phyloP scores from a whole-genome alignment of 129 eudicot genomes.

The Ambrosia artemisiifolia region DNA sequence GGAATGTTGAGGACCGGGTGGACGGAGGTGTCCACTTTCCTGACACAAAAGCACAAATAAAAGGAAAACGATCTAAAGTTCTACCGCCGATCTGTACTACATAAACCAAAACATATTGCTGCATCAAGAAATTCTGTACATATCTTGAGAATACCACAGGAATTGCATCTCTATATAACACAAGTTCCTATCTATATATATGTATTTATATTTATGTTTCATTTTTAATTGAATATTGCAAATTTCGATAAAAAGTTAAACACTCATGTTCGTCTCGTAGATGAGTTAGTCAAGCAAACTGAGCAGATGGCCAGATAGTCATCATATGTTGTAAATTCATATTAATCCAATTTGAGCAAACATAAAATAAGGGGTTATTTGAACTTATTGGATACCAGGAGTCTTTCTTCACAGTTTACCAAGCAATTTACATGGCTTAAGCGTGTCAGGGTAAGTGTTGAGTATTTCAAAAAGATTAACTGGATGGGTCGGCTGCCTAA shows the following conservation, averaged over 20 bases:
- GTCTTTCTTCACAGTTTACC: no score
- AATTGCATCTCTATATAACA: background rate
- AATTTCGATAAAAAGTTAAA: background rate
- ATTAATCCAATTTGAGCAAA: no score
- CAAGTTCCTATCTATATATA: background rate
- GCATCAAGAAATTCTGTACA: background rate
- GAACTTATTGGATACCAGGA: no score
- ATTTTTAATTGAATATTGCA: background rate
- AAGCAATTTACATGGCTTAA: no score
- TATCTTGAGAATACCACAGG: background rate
- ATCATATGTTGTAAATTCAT: background rate
- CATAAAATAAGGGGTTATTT: no score
- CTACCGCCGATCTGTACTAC: constrained; percentile 76
- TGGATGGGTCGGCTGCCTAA: background rate
- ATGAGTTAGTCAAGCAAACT: background rate
- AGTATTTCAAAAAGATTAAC: no score
- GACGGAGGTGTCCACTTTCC: constrained; percentile 53
- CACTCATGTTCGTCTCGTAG: background rate
- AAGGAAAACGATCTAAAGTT: constrained; percentile 69
- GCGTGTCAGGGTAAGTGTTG: no score
- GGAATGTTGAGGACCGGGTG: constrained; percentile 49
- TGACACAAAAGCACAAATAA: constrained; percentile 64
- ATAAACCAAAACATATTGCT: constrained; percentile 23
- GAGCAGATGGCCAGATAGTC: no score
- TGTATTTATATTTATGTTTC: background rate